Evolutionary conservation across 257 asterid genomes (phyloP).

Genomic region (Plectranthus barbatus): DNA sequence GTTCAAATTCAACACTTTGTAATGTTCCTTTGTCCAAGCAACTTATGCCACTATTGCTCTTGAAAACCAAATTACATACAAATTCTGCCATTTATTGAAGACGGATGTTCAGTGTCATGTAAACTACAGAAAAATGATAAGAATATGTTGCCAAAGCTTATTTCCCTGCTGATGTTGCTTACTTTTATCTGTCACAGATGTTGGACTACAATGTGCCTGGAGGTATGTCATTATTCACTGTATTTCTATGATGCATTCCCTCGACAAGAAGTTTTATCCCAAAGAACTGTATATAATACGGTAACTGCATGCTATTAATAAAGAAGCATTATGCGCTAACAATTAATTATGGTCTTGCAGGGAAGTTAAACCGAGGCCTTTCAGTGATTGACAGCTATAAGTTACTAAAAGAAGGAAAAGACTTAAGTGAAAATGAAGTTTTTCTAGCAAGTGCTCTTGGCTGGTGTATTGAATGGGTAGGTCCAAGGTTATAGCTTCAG

Average conservation of each 20-base stretch:
- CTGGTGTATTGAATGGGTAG: conserved; percentile 98
- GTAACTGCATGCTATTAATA: background rate
- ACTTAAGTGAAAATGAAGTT: conserved; percentile 58
- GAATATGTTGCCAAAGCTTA: background rate
- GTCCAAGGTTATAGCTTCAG: conserved; percentile 8
- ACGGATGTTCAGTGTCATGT: background rate
- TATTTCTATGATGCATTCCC: background rate
- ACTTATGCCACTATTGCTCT: background rate
- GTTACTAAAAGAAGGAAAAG: conserved; percentile 72
- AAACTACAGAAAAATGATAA: background rate
- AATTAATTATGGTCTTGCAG: conserved; percentile 32
- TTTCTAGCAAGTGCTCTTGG: conserved; percentile 78
- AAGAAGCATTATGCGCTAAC: conserved; percentile 3
- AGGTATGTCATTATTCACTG: conserved; percentile 35
- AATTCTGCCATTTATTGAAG: background rate
- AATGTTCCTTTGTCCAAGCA: conserved; percentile 6
- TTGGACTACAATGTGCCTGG: conserved; percentile 95
- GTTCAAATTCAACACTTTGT: background rate
- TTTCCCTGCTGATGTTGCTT: conserved; percentile 22
- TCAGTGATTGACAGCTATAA: conserved; percentile 89
- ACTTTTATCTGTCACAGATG: conserved; percentile 55
- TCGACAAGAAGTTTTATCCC: background rate
- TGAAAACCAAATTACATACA: background rate
- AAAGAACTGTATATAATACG: background rate
- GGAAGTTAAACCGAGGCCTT: conserved; percentile 89